Conservation (phyloP, 23 red algal species). For the Rhodosorus marinus region DNA sequence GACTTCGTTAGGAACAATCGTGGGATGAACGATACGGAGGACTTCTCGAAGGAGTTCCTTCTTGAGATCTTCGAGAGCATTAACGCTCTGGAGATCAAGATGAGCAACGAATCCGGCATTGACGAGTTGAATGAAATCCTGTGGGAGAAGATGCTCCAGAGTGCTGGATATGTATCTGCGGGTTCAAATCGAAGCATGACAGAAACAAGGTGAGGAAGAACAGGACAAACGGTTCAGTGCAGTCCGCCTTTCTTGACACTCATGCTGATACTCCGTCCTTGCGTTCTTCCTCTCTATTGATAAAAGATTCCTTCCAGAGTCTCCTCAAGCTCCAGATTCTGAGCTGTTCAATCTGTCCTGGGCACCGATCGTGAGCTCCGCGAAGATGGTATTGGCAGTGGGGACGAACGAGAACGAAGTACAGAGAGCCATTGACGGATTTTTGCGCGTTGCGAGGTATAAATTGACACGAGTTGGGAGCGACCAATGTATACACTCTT, state of each 20-base stretch:
- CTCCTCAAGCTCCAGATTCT: slow-evolving; percentile 26
- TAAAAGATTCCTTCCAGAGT: too few relatives aligned
- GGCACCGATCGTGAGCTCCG: slow-evolving; percentile 33
- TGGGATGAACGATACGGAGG: slow-evolving; percentile 74
- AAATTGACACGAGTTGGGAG: too few relatives aligned
- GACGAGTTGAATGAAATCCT: slow-evolving; percentile 42
- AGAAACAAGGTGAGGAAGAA: neutral
- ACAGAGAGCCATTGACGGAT: slow-evolving; percentile 48
- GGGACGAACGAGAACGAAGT: slow-evolving; percentile 37
- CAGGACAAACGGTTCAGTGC: neutral
- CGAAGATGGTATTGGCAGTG: slow-evolving; percentile 30
- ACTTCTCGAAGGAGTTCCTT: slow-evolving; percentile 64
- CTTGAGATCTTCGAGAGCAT: slow-evolving; percentile 63
- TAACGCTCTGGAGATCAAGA: slow-evolving; percentile 48
- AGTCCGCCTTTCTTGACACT: neutral
- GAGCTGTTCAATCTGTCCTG: slow-evolving; percentile 47
- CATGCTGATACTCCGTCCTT: too few relatives aligned
- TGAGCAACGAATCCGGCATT: slow-evolving; percentile 91
- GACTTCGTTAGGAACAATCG: slow-evolving; percentile 90
- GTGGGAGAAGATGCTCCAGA: slow-evolving; percentile 60
- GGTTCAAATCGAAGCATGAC: neutral
- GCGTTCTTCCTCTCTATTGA: too few relatives aligned
- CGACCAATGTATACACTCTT: too few relatives aligned
- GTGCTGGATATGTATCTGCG: too few relatives aligned
- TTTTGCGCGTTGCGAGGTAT: slow-evolving; percentile 35